Base-by-base conservation (phyloP, 305 asterid genomes). In the Fraxinus baroniana region DNA sequence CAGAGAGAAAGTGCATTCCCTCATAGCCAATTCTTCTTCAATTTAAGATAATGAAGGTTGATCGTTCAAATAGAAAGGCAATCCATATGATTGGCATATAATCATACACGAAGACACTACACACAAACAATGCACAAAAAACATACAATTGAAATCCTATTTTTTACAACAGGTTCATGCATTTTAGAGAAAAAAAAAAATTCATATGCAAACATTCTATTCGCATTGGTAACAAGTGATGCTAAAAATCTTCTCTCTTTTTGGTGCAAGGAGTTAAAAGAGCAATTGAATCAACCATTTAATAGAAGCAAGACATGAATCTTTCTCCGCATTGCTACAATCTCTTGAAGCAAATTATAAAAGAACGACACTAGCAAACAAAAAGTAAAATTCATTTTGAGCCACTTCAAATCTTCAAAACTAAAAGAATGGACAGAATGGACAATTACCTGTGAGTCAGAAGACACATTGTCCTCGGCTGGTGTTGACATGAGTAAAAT, bases 371-470 rank as follows among this genome's bases (percentile, higher is more conserved):
- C 78, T n/a, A 12, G n/a, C 15, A 26, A 80, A 37, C 4, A 41
- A 3, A 55, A 28, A 1, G 62, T 12, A 44, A 57, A 5, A 2
- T 6, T 12, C 24, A 22, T 7, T 30, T 9, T 9, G 28, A 70
- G 39, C 60, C 37, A 35, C 52, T 20, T 3, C 12, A 73, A 41
- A 20, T 20, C 70, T 8, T 24, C 49, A 49, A 36, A 80, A 52
- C 66, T 26, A 72, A 30, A 37, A 73, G 76, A 41, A 30, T 36
- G 20, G 62, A 30, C 49, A 75, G 76, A 41, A 30, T 36, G 20
- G 70, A 30, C 49, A 75, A 76, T 77, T 78, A 91, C 95, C 92
- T 91, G 86, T 13, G 87, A 73, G 12, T 88, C 78, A 74, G 87
- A 79, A 39, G 90, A 85, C 70, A 84, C 12, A 75, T 79, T 86